Evolutionary conservation across 768 basidiomycete genomes (phyloP).

Genomic region (Scleroderma bovista): DNA sequence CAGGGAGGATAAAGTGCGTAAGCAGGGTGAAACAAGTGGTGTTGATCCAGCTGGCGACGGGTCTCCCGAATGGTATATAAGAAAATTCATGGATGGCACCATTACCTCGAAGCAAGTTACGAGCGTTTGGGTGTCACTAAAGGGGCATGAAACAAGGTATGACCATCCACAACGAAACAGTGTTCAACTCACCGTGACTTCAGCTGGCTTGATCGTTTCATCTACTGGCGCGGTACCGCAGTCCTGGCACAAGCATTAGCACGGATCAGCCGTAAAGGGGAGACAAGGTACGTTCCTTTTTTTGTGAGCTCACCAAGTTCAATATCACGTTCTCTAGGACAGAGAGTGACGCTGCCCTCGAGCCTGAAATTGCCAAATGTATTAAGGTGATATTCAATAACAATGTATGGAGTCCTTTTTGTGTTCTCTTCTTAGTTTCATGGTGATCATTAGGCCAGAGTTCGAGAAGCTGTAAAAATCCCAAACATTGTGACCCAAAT

Average conservation of each 20-base stretch:
- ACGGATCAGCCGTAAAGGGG: constrained; percentile 67
- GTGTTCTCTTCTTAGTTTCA: constrained; percentile 1
- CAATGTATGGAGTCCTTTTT: constrained; percentile 32
- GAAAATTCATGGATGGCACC: constrained; percentile 82
- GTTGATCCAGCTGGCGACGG: constrained; percentile 51
- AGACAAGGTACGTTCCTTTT: constrained; percentile 45
- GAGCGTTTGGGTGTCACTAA: constrained; percentile 68
- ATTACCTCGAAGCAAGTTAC: constrained; percentile 78
- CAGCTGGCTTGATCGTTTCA: constrained; percentile 80
- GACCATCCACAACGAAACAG: constrained; percentile 15
- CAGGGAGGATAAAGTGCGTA: constrained; percentile 56
- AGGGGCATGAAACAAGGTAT: constrained; percentile 78
- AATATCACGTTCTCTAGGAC: constrained; percentile 7
- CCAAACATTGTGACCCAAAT: constrained; percentile 73
- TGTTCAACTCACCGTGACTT: constrained; percentile 13
- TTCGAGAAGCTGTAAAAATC: constrained; percentile 69
- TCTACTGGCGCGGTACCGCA: constrained; percentile 73
- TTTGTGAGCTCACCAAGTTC: not conserved
- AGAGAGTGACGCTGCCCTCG: constrained; percentile 59
- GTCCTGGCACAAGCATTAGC: constrained; percentile 76
- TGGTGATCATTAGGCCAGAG: constrained; percentile 45
- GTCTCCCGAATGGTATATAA: constrained; percentile 90
- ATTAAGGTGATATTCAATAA: constrained; percentile 77
- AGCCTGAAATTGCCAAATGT: constrained; percentile 87
- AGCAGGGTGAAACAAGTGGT: constrained; percentile 55